phyloP scores from a whole-genome alignment of 2,329 filamentous ascomycete species.

The Xylaria sp. region DNA sequence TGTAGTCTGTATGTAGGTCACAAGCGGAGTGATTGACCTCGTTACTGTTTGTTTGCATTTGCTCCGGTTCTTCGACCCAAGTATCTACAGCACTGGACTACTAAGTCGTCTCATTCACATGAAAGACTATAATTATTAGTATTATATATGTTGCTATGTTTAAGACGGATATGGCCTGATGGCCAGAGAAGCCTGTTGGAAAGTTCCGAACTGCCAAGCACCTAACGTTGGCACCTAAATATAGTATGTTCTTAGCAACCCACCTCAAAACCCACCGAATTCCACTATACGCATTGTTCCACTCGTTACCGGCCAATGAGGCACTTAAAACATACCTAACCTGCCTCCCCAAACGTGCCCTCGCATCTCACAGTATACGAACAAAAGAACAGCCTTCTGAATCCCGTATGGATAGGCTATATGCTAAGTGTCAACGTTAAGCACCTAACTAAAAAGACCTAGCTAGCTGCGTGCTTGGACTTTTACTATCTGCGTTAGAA shows the following conservation, averaged over 20 bases:
- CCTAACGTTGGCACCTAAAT: slow-evolving; percentile 6
- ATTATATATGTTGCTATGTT: not conserved
- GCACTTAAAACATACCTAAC: not conserved
- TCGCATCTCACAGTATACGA: not conserved
- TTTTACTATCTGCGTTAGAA: not conserved
- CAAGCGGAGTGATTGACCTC: not conserved
- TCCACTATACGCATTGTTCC: not conserved
- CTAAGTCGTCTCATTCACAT: too few relatives aligned
- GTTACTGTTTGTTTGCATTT: not conserved
- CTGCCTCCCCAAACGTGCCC: not conserved
- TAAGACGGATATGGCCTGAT: slow-evolving; percentile 10
- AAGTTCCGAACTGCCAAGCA: slow-evolving; percentile 11
- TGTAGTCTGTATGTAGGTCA: not conserved
- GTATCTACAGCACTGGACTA: not conserved
- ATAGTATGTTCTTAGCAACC: slow-evolving; percentile 15
- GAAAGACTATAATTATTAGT: not conserved
- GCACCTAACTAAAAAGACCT: not conserved
- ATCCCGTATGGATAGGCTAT: not conserved
- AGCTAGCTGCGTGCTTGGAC: not conserved
- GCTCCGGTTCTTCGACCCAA: not conserved
- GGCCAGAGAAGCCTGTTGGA: slow-evolving; percentile 3
- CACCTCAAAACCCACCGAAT: not conserved
- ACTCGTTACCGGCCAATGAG: not conserved
- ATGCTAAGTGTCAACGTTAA: not conserved
- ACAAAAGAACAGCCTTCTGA: not conserved